Conservation (phyloP, 2,329 filamentous ascomycete genomes). For the Pseudopithomyces maydicus region DNA sequence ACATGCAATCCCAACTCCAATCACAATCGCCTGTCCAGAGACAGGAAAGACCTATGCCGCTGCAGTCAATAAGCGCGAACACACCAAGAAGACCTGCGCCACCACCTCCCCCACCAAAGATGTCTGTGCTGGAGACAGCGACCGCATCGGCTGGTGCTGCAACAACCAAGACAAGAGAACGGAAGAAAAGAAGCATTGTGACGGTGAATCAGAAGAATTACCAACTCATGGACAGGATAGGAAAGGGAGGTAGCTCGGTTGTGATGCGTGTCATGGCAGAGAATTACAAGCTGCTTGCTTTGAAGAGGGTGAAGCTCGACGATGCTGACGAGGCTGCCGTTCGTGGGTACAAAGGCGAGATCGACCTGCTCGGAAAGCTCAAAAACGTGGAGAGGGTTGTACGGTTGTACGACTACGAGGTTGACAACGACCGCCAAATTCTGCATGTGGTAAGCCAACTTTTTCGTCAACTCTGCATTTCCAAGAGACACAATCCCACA, state of each 20-base stretch:
- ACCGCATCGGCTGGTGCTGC: slow-evolving; percentile 82
- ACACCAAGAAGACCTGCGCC: slow-evolving; percentile 80
- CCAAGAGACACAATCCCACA: not conserved
- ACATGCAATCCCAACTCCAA: slow-evolving; percentile 25
- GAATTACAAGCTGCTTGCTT: slow-evolving; percentile 91
- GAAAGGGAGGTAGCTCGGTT: slow-evolving; percentile 88
- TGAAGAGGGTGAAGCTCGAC: slow-evolving; percentile 91
- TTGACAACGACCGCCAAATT: slow-evolving; percentile 89
- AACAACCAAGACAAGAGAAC: slow-evolving; percentile 70
- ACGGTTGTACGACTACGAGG: slow-evolving; percentile 86
- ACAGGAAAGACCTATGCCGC: slow-evolving; percentile 51
- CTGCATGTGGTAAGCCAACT: slow-evolving; percentile 74
- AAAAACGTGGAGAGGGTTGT: slow-evolving; percentile 88
- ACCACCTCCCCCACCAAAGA: slow-evolving; percentile 85
- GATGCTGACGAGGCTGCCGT: slow-evolving; percentile 85
- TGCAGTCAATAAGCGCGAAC: slow-evolving; percentile 63
- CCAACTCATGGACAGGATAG: slow-evolving; percentile 86
- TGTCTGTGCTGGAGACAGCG: slow-evolving; percentile 92
- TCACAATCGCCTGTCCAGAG: slow-evolving; percentile 40
- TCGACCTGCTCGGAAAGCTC: slow-evolving; percentile 83
- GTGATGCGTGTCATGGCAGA: slow-evolving; percentile 97
- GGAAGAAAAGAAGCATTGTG: slow-evolving; percentile 80
- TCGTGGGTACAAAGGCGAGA: slow-evolving; percentile 90
- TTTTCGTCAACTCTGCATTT: not conserved
- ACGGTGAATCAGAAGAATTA: slow-evolving; percentile 91